A percentile compares a stretch with the other conserved stretches of the same genome.
These are phyloP conservation scores for Sideroxylon spinosum DNA, from an alignment of 179 eudicot species.

Conservation along the genomic window DNA sequence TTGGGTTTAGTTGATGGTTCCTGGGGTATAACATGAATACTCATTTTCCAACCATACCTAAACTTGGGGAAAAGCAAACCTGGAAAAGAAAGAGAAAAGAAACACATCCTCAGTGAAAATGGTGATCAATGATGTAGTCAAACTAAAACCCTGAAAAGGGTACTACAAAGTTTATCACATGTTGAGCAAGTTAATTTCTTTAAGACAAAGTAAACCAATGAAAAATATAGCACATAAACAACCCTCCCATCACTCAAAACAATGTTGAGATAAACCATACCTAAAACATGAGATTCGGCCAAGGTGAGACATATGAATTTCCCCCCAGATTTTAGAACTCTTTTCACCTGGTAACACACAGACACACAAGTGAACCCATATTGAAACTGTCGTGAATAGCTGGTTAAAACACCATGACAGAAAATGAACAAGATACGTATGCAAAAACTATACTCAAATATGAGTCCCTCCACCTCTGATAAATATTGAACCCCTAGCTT, in stretches of 20 bases:
- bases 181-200: not conserved
- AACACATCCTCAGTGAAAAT: not conserved
- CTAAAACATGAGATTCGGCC: conserved; percentile 89
- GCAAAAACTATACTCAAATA: conserved; percentile 20
- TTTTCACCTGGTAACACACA: conserved; percentile 60
- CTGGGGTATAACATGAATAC: conserved; percentile 60
- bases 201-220: not conserved
- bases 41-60: conserved; percentile 81
- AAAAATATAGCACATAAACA: not conserved
- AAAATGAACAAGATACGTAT: conserved; percentile 21
- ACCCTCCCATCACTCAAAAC: conserved; percentile 5
- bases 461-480: conserved; percentile 63
- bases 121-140: not conserved
- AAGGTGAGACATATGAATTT: conserved; percentile 84
- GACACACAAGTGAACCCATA: conserved; percentile 19
- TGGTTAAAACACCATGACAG: conserved; percentile 19
- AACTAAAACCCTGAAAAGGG: not conserved
- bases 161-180: not conserved
- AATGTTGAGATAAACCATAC: conserved; percentile 36
- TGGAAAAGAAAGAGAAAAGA: conserved; percentile 22
- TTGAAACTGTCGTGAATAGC: not conserved
- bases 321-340: conserved; percentile 73
- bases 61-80: conserved; percentile 78
- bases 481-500: conserved; percentile 71
- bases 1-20: conserved; percentile 43